Percentiles rank a stretch among this genome's conserved stretches.
These are phyloP conservation scores for Ophiocordyceps camponoti-floridani DNA, from an alignment of 2,329 filamentous ascomycete species.

Conservation along the genomic window DNA sequence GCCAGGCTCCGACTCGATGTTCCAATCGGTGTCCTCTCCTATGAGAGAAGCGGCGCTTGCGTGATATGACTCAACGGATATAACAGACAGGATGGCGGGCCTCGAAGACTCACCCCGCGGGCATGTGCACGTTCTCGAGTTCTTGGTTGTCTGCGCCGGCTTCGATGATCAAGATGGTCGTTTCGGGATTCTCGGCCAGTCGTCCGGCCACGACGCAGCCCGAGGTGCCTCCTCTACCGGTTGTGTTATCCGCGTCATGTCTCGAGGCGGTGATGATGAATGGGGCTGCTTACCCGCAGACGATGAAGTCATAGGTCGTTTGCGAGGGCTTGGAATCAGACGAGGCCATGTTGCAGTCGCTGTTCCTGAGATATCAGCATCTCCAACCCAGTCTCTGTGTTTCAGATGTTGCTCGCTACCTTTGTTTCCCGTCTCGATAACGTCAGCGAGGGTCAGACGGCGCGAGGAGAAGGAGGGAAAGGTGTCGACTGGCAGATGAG, in stretches of 20 bases:
- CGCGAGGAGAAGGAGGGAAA: neutral
- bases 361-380: neutral
- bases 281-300: slow-evolving; percentile 13
- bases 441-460: neutral
- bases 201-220: slow-evolving; percentile 18
- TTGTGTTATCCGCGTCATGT: neutral
- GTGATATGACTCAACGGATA: neutral
- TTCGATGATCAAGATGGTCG: slow-evolving; percentile 16
- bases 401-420: neutral
- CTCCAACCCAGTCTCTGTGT: neutral
- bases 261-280: neutral
- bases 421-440: too few relatives aligned
- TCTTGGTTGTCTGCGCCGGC: slow-evolving; percentile 20
- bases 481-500: neutral
- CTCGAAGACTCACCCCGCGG: slow-evolving; percentile 20
- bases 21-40: slow-evolving; percentile 32
- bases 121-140: slow-evolving; percentile 31
- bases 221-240: slow-evolving; percentile 14
- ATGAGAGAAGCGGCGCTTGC: slow-evolving; percentile 8
- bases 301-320: slow-evolving; percentile 13
- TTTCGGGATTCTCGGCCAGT: slow-evolving; percentile 15
- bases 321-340: neutral
- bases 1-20: slow-evolving; percentile 23
- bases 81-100: neutral
- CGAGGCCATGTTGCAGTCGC: neutral